Evolutionary conservation across 257 asterid species (phyloP), one percentile per base, ranked within the genome.

Genomic region (Solanum rostratum): DNA sequence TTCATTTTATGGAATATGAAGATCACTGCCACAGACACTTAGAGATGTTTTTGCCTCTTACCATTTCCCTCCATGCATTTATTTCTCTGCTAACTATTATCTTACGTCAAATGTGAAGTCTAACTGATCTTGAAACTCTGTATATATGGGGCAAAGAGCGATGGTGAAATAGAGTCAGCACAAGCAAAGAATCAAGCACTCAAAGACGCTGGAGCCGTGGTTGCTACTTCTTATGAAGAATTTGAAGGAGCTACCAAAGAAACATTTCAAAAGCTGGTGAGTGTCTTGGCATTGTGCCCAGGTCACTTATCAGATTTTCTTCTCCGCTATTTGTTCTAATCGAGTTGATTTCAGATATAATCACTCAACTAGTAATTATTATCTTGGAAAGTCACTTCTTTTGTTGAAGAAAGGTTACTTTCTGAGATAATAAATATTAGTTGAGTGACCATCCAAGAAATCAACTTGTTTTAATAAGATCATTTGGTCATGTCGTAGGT

Each of bases 171-270:
- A 95, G 98, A 96, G 90, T 95, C 99, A 82, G 99, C 99, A 57
- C 98, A 96, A 92, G 99, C 95, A 84, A 96, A 96, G 90, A 96
- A 95, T 86, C 92, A 93, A 91, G 99, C 99, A 83, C 95, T 96
- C 63, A 90, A 85, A 89, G 98, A 93, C 33, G 98, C 95, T 85
- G 98, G 99, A 59, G 99, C 99, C 81, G 91, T 87, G 80, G 99
- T 96, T 83, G 98, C 99, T 74, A 93, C 97, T 85, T 96, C 99
- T 33, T 96, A 52, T 86, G 99, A 96, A 90, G 95, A 97, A 84
- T 91, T 96, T 80, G 99, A 96, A 91, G 90, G 88, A 37, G 91
- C 93, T 55, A 93, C 95, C 87, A 91, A 95, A 84, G 95, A 93
- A 88, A 83, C 98, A 69, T 96, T 96, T 53, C 86, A 84, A 78